Percentiles rank a stretch among this genome's conserved stretches.
Conservation (phyloP, 371 early-diverging fungal species). For the Mortierella sp. region DNA sequence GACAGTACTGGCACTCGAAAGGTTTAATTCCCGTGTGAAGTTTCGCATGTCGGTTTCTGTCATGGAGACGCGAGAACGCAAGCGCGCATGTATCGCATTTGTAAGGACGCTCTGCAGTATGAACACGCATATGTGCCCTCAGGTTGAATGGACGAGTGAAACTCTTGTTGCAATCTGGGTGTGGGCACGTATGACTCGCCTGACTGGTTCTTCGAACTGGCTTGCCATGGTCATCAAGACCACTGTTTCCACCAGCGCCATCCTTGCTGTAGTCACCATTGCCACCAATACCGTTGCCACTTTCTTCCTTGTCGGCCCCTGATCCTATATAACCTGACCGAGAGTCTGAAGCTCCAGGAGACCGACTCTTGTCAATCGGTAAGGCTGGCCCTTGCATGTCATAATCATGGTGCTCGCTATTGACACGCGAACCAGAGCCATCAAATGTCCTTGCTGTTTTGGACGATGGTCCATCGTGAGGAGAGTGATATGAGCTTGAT, state of each 20-base stretch:
- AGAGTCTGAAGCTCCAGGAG: slow-evolving; percentile 1
- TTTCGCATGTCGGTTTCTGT: slow-evolving; percentile 86
- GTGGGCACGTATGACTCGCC: slow-evolving; percentile 60
- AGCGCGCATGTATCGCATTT: slow-evolving; percentile 72
- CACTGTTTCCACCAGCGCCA: slow-evolving; percentile 2
- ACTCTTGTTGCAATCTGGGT: slow-evolving; percentile 74
- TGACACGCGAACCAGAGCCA: slow-evolving; percentile 7
- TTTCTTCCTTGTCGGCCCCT: neutral
- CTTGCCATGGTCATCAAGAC: slow-evolving; percentile 21
- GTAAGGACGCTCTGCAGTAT: slow-evolving; percentile 81
- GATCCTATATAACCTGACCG: neutral
- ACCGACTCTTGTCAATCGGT: slow-evolving; percentile 25
- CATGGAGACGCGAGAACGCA: slow-evolving; percentile 80
- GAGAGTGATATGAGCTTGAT: slow-evolving; percentile 29
- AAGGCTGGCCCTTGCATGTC: slow-evolving; percentile 44
- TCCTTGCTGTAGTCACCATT: slow-evolving; percentile 1
- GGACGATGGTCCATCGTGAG: slow-evolving; percentile 31
- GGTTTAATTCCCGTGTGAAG: slow-evolving; percentile 78
- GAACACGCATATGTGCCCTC: slow-evolving; percentile 83
- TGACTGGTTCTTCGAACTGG: slow-evolving; percentile 19
- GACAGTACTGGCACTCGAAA: slow-evolving; percentile 71
- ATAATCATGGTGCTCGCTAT: slow-evolving; percentile 34
- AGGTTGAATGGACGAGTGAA: slow-evolving; percentile 88
- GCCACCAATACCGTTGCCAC: neutral
- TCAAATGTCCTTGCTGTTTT: slow-evolving; percentile 42